Evolutionary conservation across 441 rosid species (phyloP), one percentile per base, ranked within the genome.

Genomic region (Syzygium syzygioides): DNA sequence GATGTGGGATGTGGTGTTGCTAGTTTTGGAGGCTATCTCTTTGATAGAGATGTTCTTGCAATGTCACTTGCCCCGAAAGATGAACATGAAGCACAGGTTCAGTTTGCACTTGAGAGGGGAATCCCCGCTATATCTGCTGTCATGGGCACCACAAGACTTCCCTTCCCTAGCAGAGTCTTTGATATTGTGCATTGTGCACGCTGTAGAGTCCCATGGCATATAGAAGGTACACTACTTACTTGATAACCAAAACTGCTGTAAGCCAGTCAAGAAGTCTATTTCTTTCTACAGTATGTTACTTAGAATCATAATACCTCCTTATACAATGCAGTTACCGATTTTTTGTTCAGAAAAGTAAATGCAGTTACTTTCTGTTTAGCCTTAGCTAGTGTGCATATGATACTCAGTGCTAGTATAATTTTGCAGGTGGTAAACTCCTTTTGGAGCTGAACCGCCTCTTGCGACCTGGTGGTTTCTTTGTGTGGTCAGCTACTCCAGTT

Each of bases 401-500:
- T 76, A 76, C 52, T 76, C 52, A 76, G 83, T 25, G 83, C n/a
- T 41, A 68, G 80, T 57, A 62, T 55, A 86, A 90, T 91, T 41
- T 86, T 90, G 89, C 92, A 97, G 99, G 99, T 84, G 99, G 98
- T 86, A 97, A 97, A 93, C 98, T 98, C 90, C 96, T 98, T 52
- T 90, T 96, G 93, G 99, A 98, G 93, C 95, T 98, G 89, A 96
- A 98, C 92, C 98, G 99, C 87, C 90, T 96, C 83, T 86, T 98
- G 91, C 93, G 98, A 88, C 99, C 99, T 14, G 99, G 99, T 88
- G 99, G 98, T 88, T 95, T 94, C 95, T 98, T 98, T 93, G 93
- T 98, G 90, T 98, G 99, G 99, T 98, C 99, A 90, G 99, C 99
- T 89, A 98, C 99, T 92, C 99, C 99, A 88, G 96, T 98, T 88